These are phyloP conservation scores for Geosiphon pyriformis DNA, from an alignment of 192 early-diverging fungal genomes.

Conservation along the genomic window DNA sequence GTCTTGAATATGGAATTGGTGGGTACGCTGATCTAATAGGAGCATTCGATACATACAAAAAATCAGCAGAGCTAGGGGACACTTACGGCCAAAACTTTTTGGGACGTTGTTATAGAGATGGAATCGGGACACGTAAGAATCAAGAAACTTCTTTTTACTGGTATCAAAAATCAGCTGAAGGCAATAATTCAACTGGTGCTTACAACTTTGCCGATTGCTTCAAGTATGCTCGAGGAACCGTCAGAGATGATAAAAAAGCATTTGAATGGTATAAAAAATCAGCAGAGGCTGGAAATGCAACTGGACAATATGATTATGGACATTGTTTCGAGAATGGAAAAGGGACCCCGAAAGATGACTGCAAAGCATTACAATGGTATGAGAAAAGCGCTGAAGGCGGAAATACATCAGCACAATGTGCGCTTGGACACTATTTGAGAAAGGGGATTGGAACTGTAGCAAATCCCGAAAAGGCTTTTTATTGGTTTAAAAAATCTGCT, in stretches of 20 bases:
- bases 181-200: not conserved
- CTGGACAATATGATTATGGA: not conserved
- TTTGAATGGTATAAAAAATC: not conserved
- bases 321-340: not conserved
- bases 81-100: not conserved
- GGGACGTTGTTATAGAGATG: not conserved
- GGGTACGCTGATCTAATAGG: not conserved
- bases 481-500: slow-evolving; percentile 51
- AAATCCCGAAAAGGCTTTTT: slow-evolving; percentile 58
- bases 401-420: slow-evolving; percentile 53
- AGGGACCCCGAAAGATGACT: not conserved
- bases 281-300: not conserved
- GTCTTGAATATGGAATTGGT: not conserved
- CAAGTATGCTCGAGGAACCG: not conserved
- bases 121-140: not conserved
- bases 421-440: slow-evolving; percentile 76
- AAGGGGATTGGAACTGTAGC: slow-evolving; percentile 66
- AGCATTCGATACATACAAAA: not conserved
- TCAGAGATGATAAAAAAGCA: not conserved
- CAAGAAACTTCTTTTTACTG: not conserved
- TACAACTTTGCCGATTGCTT: not conserved
- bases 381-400: slow-evolving; percentile 47
- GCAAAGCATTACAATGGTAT: slow-evolving; percentile 51
- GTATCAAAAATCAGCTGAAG: not conserved
- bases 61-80: not conserved